Evolutionary conservation across 345 rosid species (phyloP).

Genomic region (Angophora floribunda): DNA sequence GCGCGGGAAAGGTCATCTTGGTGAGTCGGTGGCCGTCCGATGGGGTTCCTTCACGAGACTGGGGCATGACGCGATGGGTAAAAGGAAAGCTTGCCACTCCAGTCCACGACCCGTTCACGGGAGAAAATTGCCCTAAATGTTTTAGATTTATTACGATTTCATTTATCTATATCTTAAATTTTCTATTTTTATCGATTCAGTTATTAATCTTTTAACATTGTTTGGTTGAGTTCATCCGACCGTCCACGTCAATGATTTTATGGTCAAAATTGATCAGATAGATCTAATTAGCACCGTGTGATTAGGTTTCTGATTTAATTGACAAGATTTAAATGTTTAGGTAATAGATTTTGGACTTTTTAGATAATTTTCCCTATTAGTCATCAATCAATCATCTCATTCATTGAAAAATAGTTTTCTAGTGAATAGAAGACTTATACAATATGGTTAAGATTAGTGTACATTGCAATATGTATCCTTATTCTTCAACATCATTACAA

Average conservation of each 20-base stretch:
- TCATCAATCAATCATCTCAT: not conserved
- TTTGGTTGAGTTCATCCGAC: no score
- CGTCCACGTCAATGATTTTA: not conserved
- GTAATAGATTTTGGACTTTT: accelerated
- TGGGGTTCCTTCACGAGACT: not conserved
- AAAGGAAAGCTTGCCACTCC: not conserved
- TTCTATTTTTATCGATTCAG: no score
- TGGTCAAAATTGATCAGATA: not conserved
- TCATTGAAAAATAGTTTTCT: not conserved
- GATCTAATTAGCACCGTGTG: accelerated
- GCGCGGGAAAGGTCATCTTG: not conserved
- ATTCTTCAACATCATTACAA: not conserved
- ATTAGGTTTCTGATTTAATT: accelerated
- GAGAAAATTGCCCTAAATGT: not conserved
- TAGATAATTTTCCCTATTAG: not conserved
- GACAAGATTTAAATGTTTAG: accelerated
- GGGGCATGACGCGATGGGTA: not conserved
- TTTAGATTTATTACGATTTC: no score
- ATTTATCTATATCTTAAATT: no score
- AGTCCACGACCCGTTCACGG: not conserved
- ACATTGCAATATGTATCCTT: not conserved
- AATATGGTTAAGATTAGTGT: not conserved
- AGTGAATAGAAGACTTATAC: not conserved
- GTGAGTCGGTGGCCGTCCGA: not conserved
- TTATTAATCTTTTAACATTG: no score